Base-by-base conservation (phyloP, 805 yeast species). In the Ogataea nonfermentans region DNA sequence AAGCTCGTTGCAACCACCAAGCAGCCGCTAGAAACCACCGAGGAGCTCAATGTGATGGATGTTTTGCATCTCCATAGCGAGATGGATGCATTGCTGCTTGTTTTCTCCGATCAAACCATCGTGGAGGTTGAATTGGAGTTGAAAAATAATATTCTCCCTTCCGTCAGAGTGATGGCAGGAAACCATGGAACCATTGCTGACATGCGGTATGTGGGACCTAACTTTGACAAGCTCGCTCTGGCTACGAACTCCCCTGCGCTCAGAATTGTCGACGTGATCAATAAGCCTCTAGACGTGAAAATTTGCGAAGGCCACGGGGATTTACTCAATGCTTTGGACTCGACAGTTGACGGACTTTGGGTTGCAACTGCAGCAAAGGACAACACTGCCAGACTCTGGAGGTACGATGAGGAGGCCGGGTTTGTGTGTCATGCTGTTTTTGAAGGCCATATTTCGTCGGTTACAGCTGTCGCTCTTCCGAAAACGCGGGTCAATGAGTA, bases 111-210 rank as follows among this genome's bases (percentile, higher is more conserved):
- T 65, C 98, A 93, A 63, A 83, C 96, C 0, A 62, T 93, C 11
- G 51, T 60, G 4, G 59, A 66, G 28, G 35, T 43, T 9, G 61
- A 52, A 3, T 48, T 65, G 11, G 56, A 59, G 25, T 53, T 56
- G 4, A 51, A 53, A 4, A 55, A 53, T 6, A 51, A 49, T 19
- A 29, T 54, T 7, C 57, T 84, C n/a, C 70, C 73, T 13, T 57
- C 74, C 2, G 52, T 61, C 6, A 68, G 79, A 40, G 72, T 78
- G 29, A 70, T 89, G 51, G 93, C 96, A 1, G 97, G 97, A 51
- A 89, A 89, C 61, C 96, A 91, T 63, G 98, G 97, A 41, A 91
- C 93, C 17, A 81, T 93, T 53, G 95, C 96, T 2, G 98, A 91
- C 58, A 73, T 89, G 67, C 76, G 79, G 49, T 83, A 79, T 55